Conservation (phyloP, 495 filamentous ascomycete genomes). For the Tuber calosporum region DNA sequence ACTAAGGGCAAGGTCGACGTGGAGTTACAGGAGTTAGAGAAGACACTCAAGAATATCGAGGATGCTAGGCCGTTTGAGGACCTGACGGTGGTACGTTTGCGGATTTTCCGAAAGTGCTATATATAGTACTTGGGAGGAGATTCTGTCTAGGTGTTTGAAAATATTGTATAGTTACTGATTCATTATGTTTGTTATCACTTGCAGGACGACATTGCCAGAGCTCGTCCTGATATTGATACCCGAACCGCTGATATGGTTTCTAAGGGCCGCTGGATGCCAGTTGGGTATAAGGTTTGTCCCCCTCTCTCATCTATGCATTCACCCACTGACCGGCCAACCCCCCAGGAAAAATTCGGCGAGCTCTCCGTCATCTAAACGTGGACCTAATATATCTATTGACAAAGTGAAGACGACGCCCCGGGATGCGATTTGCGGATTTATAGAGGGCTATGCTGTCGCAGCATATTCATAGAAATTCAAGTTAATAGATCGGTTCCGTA, state of each 20-base stretch:
- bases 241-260: constrained; percentile 83
- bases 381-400: not conserved
- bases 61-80: constrained; percentile 92
- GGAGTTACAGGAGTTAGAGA: constrained; percentile 83
- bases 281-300: constrained; percentile 86
- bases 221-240: constrained; percentile 91
- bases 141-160: not conserved
- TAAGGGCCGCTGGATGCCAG: constrained; percentile 94
- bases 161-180: not conserved
- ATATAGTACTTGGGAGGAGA: not conserved
- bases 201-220: constrained; percentile 88
- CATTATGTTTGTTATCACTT: constrained; percentile 27
- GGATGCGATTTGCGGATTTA: not conserved
- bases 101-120: not conserved
- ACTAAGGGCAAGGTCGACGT: constrained; percentile 91
- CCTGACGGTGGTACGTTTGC: constrained; percentile 82
- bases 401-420: not conserved
- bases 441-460: not conserved
- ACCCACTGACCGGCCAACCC: constrained; percentile 11
- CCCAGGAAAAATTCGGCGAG: constrained; percentile 96
- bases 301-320: not conserved
- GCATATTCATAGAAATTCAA: not conserved
- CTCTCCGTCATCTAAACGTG: constrained; percentile 73
- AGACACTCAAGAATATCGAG: constrained; percentile 95
- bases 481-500: not conserved